Base-by-base conservation (phyloP, 169 alveolate genomes). In the Cyclospora cayetanensis region DNA sequence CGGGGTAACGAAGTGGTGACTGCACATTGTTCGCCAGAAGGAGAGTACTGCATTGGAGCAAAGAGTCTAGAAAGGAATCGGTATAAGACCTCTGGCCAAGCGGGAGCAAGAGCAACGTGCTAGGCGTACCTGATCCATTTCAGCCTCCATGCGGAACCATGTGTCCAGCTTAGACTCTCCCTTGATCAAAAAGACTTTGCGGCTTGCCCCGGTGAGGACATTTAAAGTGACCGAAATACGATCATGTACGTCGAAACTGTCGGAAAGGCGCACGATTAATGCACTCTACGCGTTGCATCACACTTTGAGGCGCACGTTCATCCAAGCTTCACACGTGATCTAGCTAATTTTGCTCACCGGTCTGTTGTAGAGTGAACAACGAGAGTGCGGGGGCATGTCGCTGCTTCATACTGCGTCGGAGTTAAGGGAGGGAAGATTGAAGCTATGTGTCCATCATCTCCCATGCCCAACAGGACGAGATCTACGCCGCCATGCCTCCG, bases 211-310 rank as follows among this genome's bases (percentile, higher is more conserved):
- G 22, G 91, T 60, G 7, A 94, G 77, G 79, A 94, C 42, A 25
- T 92, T 77, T 27, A 94, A 85, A 25, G 95, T 91, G 11, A 94
- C 95, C 41, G 95, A 93, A 77, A 94, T 94, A 52, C 96, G 91
- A 68, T 94, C 93, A 37, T 91, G 74, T 42, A 80, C 94, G 63
- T 91, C 95, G 42, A 94, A 93, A 65, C 95, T 93, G 92, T 68
- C 43, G 80, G 3, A 60, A 50, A n/a, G 76, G 68, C 12, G 34
- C n/a, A 22, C 55, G 11, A 63, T 42, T 39, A 0, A 27, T 7
- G 52, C 63, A 25, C 39, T 29, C 4, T 25, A 4, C 18, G 46
- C 84, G 4, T 11, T n/a, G n/a, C n/a, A 37, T 72, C 88, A 87
- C n/a, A n/a, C n/a, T n/a, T n/a, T n/a, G n/a, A n/a, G n/a, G n/a